Evolutionary conservation across 768 basidiomycete genomes (phyloP).

Genomic region (Heimioporus sp.): DNA sequence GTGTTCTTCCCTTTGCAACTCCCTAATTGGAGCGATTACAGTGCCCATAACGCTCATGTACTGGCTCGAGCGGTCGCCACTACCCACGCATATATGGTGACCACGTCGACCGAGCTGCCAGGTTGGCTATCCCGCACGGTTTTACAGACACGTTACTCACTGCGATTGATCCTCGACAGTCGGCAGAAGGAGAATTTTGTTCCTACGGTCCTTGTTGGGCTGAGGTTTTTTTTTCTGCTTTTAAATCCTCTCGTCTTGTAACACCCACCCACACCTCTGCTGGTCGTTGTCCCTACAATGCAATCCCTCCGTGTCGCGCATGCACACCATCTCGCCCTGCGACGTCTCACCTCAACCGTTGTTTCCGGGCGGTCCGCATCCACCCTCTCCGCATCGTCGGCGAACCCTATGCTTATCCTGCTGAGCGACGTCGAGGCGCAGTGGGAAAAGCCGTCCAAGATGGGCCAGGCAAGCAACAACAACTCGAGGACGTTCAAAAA

Average conservation of each 20-base stretch:
- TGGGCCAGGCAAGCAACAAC: slow-evolving; percentile 78
- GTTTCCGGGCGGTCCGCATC: too few relatives aligned
- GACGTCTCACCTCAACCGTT: slow-evolving; percentile 49
- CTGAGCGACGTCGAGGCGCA: slow-evolving; percentile 91
- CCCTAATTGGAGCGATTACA: too few relatives aligned
- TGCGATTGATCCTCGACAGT: slow-evolving; percentile 21
- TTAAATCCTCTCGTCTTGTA: slow-evolving; percentile 1
- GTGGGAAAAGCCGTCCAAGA: slow-evolving; percentile 68
- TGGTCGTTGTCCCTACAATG: slow-evolving; percentile 33
- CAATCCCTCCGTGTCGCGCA: slow-evolving; percentile 57
- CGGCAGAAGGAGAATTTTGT: slow-evolving; percentile 33
- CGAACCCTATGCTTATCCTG: slow-evolving; percentile 58
- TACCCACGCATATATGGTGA: too few relatives aligned
- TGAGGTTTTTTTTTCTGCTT: too few relatives aligned
- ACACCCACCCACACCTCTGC: not conserved
- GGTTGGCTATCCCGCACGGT: slow-evolving; percentile 38
- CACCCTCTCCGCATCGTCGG: slow-evolving; percentile 30
- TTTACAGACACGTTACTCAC: slow-evolving; percentile 28
- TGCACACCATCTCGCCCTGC: slow-evolving; percentile 32
- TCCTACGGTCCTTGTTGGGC: too few relatives aligned
- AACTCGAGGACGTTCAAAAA: slow-evolving; percentile 90
- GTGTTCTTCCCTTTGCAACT: too few relatives aligned
- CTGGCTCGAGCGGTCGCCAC: too few relatives aligned
- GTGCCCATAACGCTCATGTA: too few relatives aligned
- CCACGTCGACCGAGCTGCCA: too few relatives aligned